These are phyloP conservation scores for Kalaharituber pfeilii DNA, from an alignment of 2,329 filamentous ascomycete genomes.

Conservation along the genomic window DNA sequence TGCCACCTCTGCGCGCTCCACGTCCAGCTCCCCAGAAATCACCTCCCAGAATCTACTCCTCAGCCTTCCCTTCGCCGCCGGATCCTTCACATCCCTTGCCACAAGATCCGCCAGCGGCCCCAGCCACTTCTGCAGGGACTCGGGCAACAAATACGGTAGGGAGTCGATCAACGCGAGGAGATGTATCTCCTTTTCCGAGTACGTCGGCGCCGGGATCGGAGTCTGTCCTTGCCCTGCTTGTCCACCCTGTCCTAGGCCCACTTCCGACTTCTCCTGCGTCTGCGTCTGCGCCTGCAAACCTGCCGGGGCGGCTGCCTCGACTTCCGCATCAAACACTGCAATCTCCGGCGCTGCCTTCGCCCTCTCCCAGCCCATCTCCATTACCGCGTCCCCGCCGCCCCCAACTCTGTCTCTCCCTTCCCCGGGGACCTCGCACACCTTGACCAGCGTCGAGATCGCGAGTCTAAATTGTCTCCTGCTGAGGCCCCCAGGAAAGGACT, in stretches of 20 bases:
- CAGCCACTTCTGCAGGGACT: slow-evolving; percentile 64
- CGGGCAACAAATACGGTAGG: slow-evolving; percentile 53
- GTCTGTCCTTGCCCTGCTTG: no score
- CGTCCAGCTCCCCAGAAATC: slow-evolving; percentile 71
- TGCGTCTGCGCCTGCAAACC: background rate
- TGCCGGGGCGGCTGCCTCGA: slow-evolving; percentile 7
- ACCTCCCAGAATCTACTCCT: slow-evolving; percentile 63
- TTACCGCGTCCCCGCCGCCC: slow-evolving; percentile 57
- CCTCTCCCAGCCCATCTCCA: slow-evolving; percentile 59
- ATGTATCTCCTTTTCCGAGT: slow-evolving; percentile 67
- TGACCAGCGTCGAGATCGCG: slow-evolving; percentile 70
- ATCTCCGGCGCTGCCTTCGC: slow-evolving; percentile 38
- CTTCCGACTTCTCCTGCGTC: no score
- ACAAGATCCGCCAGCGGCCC: slow-evolving; percentile 51
- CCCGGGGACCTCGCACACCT: slow-evolving; percentile 64
- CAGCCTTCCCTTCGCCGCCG: slow-evolving; percentile 44
- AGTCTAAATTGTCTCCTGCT: slow-evolving; percentile 74
- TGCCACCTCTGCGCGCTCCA: slow-evolving; percentile 59
- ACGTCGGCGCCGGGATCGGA: slow-evolving; percentile 23
- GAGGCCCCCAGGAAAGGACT: slow-evolving; percentile 60
- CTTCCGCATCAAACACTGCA: slow-evolving; percentile 27
- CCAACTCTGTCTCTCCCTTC: slow-evolving; percentile 55
- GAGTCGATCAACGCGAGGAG: slow-evolving; percentile 63
- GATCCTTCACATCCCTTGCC: slow-evolving; percentile 41
- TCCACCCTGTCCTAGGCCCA: no score